Conservation (phyloP, 371 early-diverging fungal genomes). For the Chytridium lagenaria region DNA sequence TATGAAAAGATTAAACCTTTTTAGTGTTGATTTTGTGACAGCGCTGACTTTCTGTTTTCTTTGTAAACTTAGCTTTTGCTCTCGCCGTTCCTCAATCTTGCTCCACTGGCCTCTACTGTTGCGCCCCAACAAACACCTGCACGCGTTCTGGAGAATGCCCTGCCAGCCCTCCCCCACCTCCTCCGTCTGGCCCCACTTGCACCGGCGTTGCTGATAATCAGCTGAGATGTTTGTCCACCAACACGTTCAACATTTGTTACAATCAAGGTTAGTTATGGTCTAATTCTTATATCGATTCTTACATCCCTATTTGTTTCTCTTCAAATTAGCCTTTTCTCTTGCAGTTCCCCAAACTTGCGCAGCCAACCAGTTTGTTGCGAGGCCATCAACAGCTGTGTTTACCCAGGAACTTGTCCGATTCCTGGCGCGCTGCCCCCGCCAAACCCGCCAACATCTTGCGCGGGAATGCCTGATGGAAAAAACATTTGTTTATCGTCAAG, state of each 20-base stretch:
- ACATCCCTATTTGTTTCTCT: background rate
- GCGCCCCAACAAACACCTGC: background rate
- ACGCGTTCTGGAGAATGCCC: background rate
- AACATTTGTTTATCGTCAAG: constrained; percentile 7
- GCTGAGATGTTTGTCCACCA: constrained; percentile 1
- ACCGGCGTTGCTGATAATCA: constrained; percentile 7
- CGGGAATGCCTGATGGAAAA: constrained; percentile 9
- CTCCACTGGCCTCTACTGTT: constrained; percentile 13
- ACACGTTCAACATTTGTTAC: constrained; percentile 16
- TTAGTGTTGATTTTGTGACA: too few species aligned
- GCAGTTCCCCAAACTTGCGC: constrained; percentile 22
- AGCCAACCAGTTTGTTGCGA: constrained; percentile 15
- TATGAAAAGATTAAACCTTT: too few species aligned
- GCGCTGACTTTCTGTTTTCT: background rate
- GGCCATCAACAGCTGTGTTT: constrained; percentile 6
- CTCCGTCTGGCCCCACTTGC: constrained; percentile 1
- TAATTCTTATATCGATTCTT: background rate
- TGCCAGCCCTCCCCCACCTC: background rate
- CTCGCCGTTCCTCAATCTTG: constrained; percentile 11
- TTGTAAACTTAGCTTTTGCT: constrained; percentile 1
- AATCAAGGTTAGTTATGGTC: background rate
- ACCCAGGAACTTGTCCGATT: constrained; percentile 5
- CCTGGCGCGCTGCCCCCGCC: constrained; percentile 16
- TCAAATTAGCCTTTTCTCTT: background rate
- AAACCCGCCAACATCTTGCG: background rate